These are phyloP conservation scores for Endogone sp. DNA, from an alignment of 192 early-diverging fungal genomes.

Conservation along the genomic window DNA sequence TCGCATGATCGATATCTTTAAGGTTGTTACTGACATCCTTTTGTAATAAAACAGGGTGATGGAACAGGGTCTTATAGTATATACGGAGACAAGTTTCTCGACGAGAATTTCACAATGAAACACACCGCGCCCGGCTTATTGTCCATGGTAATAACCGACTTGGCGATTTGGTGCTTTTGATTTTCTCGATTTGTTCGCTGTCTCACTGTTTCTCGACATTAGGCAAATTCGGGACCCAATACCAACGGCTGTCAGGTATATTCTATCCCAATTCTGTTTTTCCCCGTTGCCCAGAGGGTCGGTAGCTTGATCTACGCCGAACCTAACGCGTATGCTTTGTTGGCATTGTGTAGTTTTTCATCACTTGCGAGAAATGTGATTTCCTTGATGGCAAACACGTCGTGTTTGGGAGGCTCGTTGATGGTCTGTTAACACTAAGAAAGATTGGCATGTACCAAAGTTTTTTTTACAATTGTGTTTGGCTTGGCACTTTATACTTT, in stretches of 20 bases:
- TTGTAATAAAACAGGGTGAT: slow-evolving; percentile 52
- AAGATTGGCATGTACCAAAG: slow-evolving; percentile 56
- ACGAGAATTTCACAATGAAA: slow-evolving; percentile 86
- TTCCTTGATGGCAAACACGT: slow-evolving; percentile 90
- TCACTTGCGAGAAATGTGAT: slow-evolving; percentile 82
- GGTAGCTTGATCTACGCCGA: too few relatives aligned
- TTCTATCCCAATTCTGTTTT: neutral
- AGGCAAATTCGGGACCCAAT: slow-evolving; percentile 82
- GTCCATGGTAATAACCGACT: slow-evolving; percentile 66
- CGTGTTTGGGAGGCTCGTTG: slow-evolving; percentile 81
- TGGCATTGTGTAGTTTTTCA: slow-evolving; percentile 94
- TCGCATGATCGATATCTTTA: slow-evolving; percentile 7
- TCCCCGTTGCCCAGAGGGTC: too few relatives aligned
- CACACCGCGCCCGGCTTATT: slow-evolving; percentile 80
- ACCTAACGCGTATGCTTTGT: neutral
- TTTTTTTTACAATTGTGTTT: neutral
- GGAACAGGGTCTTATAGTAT: slow-evolving; percentile 85
- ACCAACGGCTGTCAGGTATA: slow-evolving; percentile 83
- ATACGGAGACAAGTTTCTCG: slow-evolving; percentile 73
- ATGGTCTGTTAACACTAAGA: slow-evolving; percentile 83
- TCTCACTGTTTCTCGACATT: neutral
- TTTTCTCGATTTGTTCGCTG: neutral
- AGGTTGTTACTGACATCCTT: too few relatives aligned
- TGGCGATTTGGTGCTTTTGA: neutral
- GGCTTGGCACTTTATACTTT: too few relatives aligned